Percentiles rank a stretch among this genome's conserved stretches.
Conservation (phyloP, 805 yeast species). For the Pichia membranifaciens region DNA sequence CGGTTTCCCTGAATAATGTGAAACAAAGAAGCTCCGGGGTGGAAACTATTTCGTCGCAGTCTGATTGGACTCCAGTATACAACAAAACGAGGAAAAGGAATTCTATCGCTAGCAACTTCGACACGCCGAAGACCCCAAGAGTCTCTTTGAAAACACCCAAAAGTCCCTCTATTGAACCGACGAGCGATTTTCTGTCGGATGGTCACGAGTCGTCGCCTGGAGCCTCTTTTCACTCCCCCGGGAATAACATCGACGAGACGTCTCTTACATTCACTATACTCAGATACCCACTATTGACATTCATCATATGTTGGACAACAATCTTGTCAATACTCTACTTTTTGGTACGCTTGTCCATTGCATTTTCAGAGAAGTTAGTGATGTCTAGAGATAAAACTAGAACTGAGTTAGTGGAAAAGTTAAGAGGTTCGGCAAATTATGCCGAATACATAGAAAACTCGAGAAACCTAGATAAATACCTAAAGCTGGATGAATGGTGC, state of each 20-base stretch:
- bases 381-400: constrained; percentile 60
- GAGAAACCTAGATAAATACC: constrained; percentile 44
- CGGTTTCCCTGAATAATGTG: background rate
- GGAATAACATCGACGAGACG: constrained; percentile 14
- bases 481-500: constrained; percentile 63
- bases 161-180: constrained; percentile 6
- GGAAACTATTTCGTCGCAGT: constrained; percentile 33
- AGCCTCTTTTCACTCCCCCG: background rate
- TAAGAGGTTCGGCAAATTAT: constrained; percentile 46
- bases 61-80: constrained; percentile 44
- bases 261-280: constrained; percentile 40
- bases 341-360: constrained; percentile 52
- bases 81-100: constrained; percentile 21
- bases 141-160: background rate
- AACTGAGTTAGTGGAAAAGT: constrained; percentile 39
- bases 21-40: constrained; percentile 1
- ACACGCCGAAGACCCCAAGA: background rate
- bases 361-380: constrained; percentile 48
- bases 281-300: constrained; percentile 59
- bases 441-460: constrained; percentile 63
- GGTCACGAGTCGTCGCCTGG: background rate
- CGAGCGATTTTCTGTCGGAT: constrained; percentile 1
- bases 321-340: constrained; percentile 46
- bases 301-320: constrained; percentile 49
- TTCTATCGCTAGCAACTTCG: background rate